These are phyloP conservation scores for Wakefieldia striispora DNA, from an alignment of 768 basidiomycete species.

Conservation along the genomic window DNA sequence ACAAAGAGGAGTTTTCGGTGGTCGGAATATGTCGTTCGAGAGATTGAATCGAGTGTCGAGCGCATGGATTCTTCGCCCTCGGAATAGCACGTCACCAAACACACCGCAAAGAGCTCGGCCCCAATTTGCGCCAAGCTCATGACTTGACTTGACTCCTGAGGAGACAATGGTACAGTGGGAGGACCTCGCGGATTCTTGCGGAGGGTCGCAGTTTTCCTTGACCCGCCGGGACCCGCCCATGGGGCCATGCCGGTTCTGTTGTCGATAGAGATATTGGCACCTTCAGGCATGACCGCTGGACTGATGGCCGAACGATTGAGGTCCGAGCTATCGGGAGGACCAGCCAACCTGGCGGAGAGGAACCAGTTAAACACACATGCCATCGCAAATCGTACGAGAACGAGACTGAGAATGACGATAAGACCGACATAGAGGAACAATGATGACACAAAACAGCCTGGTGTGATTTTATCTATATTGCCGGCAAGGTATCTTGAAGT, in stretches of 20 bases:
- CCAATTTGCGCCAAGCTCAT: slow-evolving; percentile 92
- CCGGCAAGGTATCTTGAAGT: slow-evolving; percentile 86
- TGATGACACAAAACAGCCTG: slow-evolving; percentile 90
- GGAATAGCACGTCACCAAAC: slow-evolving; percentile 96
- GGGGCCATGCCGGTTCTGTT: slow-evolving; percentile 92
- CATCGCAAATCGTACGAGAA: slow-evolving; percentile 92
- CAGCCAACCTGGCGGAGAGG: slow-evolving; percentile 77
- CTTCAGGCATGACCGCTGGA: slow-evolving; percentile 94
- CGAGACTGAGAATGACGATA: slow-evolving; percentile 86
- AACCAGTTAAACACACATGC: slow-evolving; percentile 98
- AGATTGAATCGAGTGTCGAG: slow-evolving; percentile 92
- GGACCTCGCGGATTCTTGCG: slow-evolving; percentile 40
- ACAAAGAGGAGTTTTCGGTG: slow-evolving; percentile 88
- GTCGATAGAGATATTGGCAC: slow-evolving; percentile 91
- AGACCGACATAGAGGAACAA: slow-evolving; percentile 89
- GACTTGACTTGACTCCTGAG: slow-evolving; percentile 41
- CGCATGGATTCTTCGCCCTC: slow-evolving; percentile 93
- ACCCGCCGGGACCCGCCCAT: slow-evolving; percentile 68
- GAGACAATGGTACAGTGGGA: slow-evolving; percentile 45
- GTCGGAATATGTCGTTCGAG: slow-evolving; percentile 88
- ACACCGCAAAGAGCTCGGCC: slow-evolving; percentile 91
- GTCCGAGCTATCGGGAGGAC: slow-evolving; percentile 67
- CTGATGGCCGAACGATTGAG: slow-evolving; percentile 84
- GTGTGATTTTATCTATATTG: slow-evolving; percentile 93
- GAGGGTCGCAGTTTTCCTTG: slow-evolving; percentile 49